These are phyloP conservation scores for Elongisporangium anandrum DNA, from an alignment of 352 stramenopile genomes.

Conservation along the genomic window DNA sequence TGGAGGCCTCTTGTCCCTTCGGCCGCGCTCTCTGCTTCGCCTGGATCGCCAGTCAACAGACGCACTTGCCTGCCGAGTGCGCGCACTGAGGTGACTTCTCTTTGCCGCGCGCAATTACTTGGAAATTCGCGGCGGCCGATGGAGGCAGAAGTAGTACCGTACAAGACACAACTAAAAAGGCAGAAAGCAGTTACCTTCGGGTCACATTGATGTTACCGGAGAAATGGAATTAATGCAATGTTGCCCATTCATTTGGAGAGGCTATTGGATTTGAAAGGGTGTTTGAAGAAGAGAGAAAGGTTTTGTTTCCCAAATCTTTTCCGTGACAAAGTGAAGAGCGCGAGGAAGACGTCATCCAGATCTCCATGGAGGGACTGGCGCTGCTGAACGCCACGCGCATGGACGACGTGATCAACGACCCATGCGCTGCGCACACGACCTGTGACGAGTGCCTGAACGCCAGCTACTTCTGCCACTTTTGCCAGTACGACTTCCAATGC, in stretches of 20 bases:
- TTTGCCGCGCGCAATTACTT: not conserved
- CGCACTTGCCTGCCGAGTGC: not conserved
- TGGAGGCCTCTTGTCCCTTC: not conserved
- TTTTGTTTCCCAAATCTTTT: not conserved
- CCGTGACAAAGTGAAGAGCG: not conserved
- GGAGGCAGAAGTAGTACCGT: not conserved
- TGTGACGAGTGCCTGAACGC: conserved; percentile 75
- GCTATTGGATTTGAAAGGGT: not conserved
- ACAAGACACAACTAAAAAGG: not conserved
- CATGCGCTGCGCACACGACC: conserved; percentile 52
- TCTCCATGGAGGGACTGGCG: conserved; percentile 3
- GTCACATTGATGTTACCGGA: too few species aligned
- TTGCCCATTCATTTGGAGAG: not conserved
- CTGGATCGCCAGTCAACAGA: not conserved
- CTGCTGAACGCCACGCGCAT: conserved; percentile 2
- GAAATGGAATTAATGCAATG: too few species aligned
- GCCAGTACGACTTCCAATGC: conserved; percentile 79
- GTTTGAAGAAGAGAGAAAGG: not conserved
- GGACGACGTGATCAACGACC: conserved; percentile 18
- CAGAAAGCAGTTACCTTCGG: not conserved
- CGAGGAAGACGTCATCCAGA: not conserved
- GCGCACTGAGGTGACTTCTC: not conserved
- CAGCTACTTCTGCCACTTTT: conserved; percentile 80
- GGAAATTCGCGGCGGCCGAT: not conserved
- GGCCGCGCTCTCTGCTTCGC: not conserved